Conservation (phyloP, 176 grass and related monocot species). For the Juncus inflexus region DNA sequence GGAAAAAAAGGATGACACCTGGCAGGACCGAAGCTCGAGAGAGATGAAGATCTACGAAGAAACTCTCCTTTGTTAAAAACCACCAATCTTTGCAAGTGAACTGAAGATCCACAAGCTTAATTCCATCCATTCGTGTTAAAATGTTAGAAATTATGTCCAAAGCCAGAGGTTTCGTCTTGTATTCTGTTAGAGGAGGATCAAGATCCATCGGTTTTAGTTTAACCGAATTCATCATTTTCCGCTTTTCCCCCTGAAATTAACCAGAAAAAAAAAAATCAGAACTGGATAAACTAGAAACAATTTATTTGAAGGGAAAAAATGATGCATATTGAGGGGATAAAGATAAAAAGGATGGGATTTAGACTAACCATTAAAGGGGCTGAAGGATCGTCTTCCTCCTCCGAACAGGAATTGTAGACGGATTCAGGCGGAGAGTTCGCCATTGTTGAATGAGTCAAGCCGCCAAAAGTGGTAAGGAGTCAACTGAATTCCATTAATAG, state of each 20-base stretch:
- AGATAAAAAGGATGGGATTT: neutral
- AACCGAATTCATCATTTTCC: neutral
- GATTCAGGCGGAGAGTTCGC: conserved; percentile 2
- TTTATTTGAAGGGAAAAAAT: no score
- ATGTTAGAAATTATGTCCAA: conserved; percentile 8
- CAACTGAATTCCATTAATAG: no score
- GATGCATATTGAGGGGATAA: no score
- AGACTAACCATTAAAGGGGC: neutral
- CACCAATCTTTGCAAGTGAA: conserved; percentile 20
- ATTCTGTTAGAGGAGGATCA: conserved; percentile 8
- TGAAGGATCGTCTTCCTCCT: neutral
- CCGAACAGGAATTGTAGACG: neutral
- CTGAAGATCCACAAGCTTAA: conserved; percentile 8
- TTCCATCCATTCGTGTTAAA: conserved; percentile 25
- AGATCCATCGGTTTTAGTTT: conserved; percentile 12
- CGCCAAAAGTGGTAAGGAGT: no score
- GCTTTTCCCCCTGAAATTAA: conserved; percentile 13
- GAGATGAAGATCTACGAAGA: conserved; percentile 26
- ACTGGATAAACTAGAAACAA: no score
- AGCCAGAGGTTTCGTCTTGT: conserved; percentile 2
- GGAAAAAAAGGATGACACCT: conserved; percentile 14
- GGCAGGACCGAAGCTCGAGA: neutral
- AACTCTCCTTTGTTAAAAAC: conserved; percentile 18
- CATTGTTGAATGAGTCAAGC: neutral
- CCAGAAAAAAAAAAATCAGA: neutral